Evolutionary conservation across 2,329 filamentous ascomycete genomes (phyloP).

Genomic region (Trematosphaeria pertusa): DNA sequence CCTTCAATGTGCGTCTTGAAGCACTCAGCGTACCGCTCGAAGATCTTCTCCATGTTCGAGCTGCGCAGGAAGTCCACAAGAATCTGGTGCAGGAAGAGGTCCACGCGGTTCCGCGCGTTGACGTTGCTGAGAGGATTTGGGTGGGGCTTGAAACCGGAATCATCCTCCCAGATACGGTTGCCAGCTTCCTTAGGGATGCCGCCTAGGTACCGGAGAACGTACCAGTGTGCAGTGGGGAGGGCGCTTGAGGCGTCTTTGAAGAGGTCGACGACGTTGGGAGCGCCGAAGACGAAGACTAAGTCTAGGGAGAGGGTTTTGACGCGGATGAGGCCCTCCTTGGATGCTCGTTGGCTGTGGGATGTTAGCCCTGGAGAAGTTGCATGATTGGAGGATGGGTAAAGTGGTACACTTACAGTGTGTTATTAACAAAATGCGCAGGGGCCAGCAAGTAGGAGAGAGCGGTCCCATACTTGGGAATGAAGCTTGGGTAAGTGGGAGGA

Average conservation of each 20-base stretch:
- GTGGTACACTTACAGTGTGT: not conserved
- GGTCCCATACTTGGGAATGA: not conserved
- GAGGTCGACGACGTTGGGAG: not conserved
- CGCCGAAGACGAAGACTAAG: not conserved
- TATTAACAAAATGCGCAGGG: not conserved
- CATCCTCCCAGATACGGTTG: not conserved
- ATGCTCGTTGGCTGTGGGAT: not conserved
- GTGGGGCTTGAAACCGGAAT: not conserved
- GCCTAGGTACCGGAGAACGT: not conserved
- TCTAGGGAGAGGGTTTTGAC: not conserved
- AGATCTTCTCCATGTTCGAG: not conserved
- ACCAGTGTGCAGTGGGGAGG: not conserved
- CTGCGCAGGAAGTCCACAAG: not conserved
- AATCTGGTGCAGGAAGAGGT: not conserved
- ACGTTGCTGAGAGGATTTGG: not conserved
- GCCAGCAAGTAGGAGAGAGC: not conserved
- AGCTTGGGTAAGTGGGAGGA: not conserved
- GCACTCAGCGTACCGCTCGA: not conserved
- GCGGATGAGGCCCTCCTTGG: not conserved
- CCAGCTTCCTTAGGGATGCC: not conserved
- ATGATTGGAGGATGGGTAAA: too few species aligned
- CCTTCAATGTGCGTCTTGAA: not conserved
- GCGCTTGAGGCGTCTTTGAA: not conserved
- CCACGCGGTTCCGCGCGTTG: not conserved
- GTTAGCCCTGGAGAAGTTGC: too few species aligned